Evolutionary conservation across 176 grass and related monocot species (phyloP).

Genomic region (Raddia distichophylla): DNA sequence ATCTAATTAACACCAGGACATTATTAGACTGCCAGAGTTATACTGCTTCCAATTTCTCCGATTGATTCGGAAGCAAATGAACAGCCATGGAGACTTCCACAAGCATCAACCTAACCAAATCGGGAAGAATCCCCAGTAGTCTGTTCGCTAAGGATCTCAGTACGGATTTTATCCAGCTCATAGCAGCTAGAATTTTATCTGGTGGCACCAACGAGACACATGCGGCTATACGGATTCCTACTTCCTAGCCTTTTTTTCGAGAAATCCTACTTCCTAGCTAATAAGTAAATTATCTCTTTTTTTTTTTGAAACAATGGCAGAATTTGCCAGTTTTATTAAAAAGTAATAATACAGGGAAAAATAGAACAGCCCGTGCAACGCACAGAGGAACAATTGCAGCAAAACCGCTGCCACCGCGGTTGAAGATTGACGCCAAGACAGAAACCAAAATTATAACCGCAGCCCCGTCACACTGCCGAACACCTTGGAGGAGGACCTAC

Average conservation of each 20-base stretch:
- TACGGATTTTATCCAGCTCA: background rate
- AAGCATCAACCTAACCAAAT: background rate
- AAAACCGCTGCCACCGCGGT: no score
- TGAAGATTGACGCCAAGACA: no score
- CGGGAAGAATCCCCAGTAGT: background rate
- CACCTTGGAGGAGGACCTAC: no score
- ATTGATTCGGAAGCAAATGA: background rate
- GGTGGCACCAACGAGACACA: background rate
- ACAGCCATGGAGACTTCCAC: background rate
- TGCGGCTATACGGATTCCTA: background rate
- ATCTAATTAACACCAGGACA: background rate
- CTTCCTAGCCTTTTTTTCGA: background rate
- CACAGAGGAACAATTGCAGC: no score
- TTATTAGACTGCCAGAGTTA: background rate
- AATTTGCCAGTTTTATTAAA: no score
- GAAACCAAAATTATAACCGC: no score
- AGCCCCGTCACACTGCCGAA: no score
- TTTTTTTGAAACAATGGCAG: no score
- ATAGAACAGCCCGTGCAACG: no score
- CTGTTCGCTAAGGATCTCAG: background rate
- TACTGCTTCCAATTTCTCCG: background rate
- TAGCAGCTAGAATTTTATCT: background rate
- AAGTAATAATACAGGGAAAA: no score
- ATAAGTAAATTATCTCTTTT: background rate
- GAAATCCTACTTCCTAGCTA: background rate